phyloP scores from a whole-genome alignment of 805 yeast species.

The Debaryomyces maramus region DNA sequence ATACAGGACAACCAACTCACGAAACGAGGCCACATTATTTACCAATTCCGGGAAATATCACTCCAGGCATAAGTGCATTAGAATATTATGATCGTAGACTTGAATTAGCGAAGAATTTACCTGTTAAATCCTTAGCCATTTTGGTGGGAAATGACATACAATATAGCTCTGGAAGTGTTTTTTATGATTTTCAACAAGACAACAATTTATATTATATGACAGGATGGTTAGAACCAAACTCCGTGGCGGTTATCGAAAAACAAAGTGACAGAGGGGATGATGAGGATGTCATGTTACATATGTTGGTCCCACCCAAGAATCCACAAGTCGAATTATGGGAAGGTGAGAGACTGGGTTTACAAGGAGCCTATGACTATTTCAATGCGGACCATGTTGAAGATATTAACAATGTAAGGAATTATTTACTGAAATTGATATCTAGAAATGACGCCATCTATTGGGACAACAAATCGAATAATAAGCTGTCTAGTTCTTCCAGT shows the following conservation, averaged over 20 bases:
- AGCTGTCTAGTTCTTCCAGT: slow-evolving; percentile 8
- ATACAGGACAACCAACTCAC: slow-evolving; percentile 81
- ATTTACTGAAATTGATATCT: slow-evolving; percentile 48
- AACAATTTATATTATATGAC: slow-evolving; percentile 83
- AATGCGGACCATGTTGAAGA: slow-evolving; percentile 79
- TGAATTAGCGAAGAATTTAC: slow-evolving; percentile 55
- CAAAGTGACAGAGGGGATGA: slow-evolving; percentile 46
- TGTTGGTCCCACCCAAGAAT: slow-evolving; percentile 86
- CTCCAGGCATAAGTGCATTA: slow-evolving; percentile 82
- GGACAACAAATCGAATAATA: slow-evolving; percentile 40
- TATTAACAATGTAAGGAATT: slow-evolving; percentile 41
- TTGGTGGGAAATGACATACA: slow-evolving; percentile 71
- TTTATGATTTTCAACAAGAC: slow-evolving; percentile 89
- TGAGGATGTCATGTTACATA: slow-evolving; percentile 60
- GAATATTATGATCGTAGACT: slow-evolving; percentile 79
- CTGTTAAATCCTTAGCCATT: slow-evolving; percentile 67
- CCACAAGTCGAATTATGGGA: slow-evolving; percentile 87
- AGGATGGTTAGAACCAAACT: slow-evolving; percentile 91
- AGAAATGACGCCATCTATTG: slow-evolving; percentile 54
- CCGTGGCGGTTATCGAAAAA: slow-evolving; percentile 67
- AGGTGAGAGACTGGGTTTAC: slow-evolving; percentile 85
- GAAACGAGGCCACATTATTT: slow-evolving; percentile 80
- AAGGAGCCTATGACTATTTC: slow-evolving; percentile 78
- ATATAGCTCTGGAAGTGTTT: slow-evolving; percentile 87
- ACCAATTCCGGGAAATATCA: slow-evolving; percentile 72